Conservation (phyloP, 2,329 filamentous ascomycete genomes). For the Daldinia sp. region DNA sequence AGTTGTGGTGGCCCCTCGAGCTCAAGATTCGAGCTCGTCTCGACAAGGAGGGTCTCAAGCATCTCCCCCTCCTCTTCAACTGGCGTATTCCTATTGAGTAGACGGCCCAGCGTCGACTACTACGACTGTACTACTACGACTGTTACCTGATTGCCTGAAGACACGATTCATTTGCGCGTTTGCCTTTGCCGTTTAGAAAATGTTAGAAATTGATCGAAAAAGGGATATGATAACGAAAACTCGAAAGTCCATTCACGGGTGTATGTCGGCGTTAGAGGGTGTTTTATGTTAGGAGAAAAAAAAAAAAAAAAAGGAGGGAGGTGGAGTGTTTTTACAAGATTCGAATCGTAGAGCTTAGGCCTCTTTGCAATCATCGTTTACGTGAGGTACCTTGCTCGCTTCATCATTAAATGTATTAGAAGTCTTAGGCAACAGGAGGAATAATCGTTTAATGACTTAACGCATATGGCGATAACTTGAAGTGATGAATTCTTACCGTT, state of each 20-base stretch:
- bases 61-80: background rate
- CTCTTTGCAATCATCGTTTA: background rate
- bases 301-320: background rate
- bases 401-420: background rate
- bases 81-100: background rate
- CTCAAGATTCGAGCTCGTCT: background rate
- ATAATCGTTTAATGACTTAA: background rate
- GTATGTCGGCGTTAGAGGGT: too few species aligned
- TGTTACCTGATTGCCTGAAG: too few species aligned
- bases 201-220: too few species aligned
- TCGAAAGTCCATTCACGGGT: too few species aligned
- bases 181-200: too few species aligned
- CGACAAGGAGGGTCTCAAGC: background rate
- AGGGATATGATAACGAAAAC: too few species aligned
- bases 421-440: background rate
- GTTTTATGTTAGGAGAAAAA: too few species aligned
- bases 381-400: background rate
- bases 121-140: too few species aligned
- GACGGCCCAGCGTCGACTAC: background rate
- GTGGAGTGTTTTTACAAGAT: background rate
- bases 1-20: background rate
- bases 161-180: too few species aligned
- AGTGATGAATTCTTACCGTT: background rate
- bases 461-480: background rate
- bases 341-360: background rate